Evolutionary conservation across 2,329 filamentous ascomycete species (phyloP).

Genomic region (Sporothrix mexicana): DNA sequence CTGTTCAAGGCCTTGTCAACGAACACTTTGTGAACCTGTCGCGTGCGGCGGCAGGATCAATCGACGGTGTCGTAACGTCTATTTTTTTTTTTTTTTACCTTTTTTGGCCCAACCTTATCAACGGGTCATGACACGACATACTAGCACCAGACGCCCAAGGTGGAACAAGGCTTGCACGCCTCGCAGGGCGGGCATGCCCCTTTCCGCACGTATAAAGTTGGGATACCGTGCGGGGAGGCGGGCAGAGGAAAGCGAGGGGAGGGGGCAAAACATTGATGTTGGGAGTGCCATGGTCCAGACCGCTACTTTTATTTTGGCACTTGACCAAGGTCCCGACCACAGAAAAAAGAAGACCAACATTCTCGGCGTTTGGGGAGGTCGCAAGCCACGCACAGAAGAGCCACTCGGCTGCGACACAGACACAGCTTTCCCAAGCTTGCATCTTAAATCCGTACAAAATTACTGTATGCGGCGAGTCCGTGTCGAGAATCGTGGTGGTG

Average conservation of each 20-base stretch:
- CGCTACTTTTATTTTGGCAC: conserved; percentile 11
- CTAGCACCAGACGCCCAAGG: not conserved
- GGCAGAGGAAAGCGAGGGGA: not conserved
- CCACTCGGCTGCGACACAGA: not conserved
- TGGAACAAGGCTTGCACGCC: conserved; percentile 10
- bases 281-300: not conserved
- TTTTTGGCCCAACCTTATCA: too few relatives aligned
- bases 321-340: not conserved
- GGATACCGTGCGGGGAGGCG: not conserved
- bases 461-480: not conserved
- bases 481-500: not conserved
- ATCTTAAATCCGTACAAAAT: not conserved
- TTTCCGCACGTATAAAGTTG: not conserved
- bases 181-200: not conserved
- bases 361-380: conserved; percentile 9
- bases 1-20: not conserved
- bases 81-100: too few relatives aligned
- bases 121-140: too few relatives aligned
- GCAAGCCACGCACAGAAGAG: conserved; percentile 11
- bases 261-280: not conserved
- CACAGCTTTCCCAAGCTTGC: not conserved
- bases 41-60: conserved; percentile 5
- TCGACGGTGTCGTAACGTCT: too few relatives aligned
- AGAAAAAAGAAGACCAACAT: not conserved
- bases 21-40: not conserved